Evolutionary conservation across 176 grass and related monocot genomes (phyloP).

Genomic region (Raddia distichophylla): DNA sequence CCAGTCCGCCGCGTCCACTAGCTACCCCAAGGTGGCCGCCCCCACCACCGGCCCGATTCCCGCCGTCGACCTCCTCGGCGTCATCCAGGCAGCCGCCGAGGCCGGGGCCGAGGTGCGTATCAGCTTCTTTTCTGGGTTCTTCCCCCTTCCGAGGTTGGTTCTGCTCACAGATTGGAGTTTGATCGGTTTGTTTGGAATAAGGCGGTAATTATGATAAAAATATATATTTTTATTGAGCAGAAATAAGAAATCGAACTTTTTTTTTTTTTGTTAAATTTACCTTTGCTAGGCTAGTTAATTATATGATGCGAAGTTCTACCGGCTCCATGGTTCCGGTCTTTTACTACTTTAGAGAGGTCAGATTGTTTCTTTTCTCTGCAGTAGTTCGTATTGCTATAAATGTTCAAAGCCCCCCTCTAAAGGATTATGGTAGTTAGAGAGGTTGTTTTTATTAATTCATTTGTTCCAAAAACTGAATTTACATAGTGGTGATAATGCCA

Average conservation of each 20-base stretch:
- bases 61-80: constrained; percentile 63
- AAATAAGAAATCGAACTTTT: background rate
- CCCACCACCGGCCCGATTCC: constrained; percentile 83
- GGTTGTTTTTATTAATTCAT: background rate
- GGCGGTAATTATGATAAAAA: background rate
- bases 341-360: background rate
- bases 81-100: constrained; percentile 78
- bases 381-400: too few species aligned
- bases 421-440: background rate
- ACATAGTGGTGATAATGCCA: background rate
- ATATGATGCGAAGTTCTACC: background rate
- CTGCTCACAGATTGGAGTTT: background rate
- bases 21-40: constrained; percentile 70
- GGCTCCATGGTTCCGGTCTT: background rate
- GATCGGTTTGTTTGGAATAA: constrained; percentile 2
- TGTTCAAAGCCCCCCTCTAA: too few species aligned
- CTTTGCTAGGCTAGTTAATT: background rate
- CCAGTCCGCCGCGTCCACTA: constrained; percentile 24
- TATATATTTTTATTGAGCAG: background rate
- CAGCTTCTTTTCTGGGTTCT: background rate
- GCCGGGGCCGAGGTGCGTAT: constrained; percentile 72
- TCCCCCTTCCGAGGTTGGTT: background rate
- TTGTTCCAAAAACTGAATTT: background rate
- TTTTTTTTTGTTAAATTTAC: background rate
- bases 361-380: background rate